These are phyloP conservation scores for Ascocoryne sarcoides DNA, from an alignment of 2,329 filamentous ascomycete genomes.

Conservation along the genomic window DNA sequence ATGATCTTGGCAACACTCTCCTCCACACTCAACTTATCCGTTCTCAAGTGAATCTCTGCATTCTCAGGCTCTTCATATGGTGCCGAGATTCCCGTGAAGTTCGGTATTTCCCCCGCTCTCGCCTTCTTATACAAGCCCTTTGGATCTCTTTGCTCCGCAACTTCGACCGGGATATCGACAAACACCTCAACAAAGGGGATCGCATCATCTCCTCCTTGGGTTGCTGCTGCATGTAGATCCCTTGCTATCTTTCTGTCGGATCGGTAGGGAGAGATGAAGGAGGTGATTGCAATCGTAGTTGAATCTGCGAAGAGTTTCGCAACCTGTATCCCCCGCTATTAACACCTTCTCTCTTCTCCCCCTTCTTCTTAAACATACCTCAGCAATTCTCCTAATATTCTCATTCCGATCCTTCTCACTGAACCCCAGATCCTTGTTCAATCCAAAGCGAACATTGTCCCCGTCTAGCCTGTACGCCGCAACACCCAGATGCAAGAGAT, in stretches of 20 bases:
- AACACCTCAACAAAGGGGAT: slow-evolving; percentile 91
- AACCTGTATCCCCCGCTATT: slow-evolving; percentile 45
- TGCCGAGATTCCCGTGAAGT: slow-evolving; percentile 92
- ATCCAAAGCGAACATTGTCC: slow-evolving; percentile 95
- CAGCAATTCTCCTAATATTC: slow-evolving; percentile 93
- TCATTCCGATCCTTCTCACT: slow-evolving; percentile 88
- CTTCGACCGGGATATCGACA: slow-evolving; percentile 83
- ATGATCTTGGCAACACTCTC: slow-evolving; percentile 83
- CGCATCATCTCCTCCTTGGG: slow-evolving; percentile 46
- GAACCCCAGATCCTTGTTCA: slow-evolving; percentile 97
- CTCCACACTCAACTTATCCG: slow-evolving; percentile 73
- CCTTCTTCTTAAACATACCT: too few relatives aligned
- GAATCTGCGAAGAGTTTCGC: slow-evolving; percentile 94
- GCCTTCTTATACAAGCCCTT: slow-evolving; percentile 99
- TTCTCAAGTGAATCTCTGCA: slow-evolving; percentile 81
- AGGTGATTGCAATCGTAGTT: slow-evolving; percentile 79
- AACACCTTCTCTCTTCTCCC: too few relatives aligned
- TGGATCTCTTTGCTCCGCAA: slow-evolving; percentile 89
- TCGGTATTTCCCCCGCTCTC: slow-evolving; percentile 83
- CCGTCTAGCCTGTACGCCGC: slow-evolving; percentile 90
- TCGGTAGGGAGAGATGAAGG: slow-evolving; percentile 93
- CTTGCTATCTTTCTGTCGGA: slow-evolving; percentile 79
- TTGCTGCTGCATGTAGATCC: slow-evolving; percentile 60
- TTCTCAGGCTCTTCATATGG: slow-evolving; percentile 86
- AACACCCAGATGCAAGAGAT: slow-evolving; percentile 77